These are phyloP conservation scores for Yamadazyma endophytica DNA, from an alignment of 805 yeast genomes.

Conservation along the genomic window DNA sequence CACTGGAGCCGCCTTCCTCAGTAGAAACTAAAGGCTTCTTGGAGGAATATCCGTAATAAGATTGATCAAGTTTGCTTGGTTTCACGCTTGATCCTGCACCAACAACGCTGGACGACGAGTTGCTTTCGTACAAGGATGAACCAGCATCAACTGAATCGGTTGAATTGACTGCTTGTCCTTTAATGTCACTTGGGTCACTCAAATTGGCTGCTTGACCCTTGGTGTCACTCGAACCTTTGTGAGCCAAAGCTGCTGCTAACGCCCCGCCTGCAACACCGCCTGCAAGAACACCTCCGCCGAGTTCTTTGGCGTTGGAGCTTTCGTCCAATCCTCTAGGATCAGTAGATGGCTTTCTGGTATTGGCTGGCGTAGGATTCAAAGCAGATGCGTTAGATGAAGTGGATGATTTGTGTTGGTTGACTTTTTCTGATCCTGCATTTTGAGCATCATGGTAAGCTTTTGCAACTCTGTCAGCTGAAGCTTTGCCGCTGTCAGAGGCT, in stretches of 20 bases:
- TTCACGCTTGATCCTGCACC: background rate
- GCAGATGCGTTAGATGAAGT: conserved; percentile 1
- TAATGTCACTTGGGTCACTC: background rate
- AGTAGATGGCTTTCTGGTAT: conserved; percentile 1
- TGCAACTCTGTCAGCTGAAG: too few species aligned
- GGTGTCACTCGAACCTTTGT: background rate
- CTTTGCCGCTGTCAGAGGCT: background rate
- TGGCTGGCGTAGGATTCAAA: conserved; percentile 5
- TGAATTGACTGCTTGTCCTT: conserved; percentile 1
- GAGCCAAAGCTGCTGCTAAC: conserved; percentile 35
- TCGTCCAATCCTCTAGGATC: background rate
- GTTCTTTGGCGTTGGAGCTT: background rate
- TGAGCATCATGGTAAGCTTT: background rate
- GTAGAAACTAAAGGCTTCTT: conserved; percentile 1
- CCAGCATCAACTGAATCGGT: too few species aligned
- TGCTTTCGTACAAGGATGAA: conserved; percentile 4
- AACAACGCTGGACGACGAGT: conserved; percentile 10
- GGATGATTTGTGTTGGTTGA: conserved; percentile 1
- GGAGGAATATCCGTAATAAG: conserved; percentile 6
- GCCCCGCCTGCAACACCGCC: conserved; percentile 99
- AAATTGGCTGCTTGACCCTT: background rate
- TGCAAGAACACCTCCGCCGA: conserved; percentile 54
- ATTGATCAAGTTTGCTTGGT: conserved; percentile 2
- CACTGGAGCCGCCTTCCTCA: conserved; percentile 1
- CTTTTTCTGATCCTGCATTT: background rate